phyloP scores from a whole-genome alignment of 768 basidiomycete genomes.

The Multifurca ochricompacta region DNA sequence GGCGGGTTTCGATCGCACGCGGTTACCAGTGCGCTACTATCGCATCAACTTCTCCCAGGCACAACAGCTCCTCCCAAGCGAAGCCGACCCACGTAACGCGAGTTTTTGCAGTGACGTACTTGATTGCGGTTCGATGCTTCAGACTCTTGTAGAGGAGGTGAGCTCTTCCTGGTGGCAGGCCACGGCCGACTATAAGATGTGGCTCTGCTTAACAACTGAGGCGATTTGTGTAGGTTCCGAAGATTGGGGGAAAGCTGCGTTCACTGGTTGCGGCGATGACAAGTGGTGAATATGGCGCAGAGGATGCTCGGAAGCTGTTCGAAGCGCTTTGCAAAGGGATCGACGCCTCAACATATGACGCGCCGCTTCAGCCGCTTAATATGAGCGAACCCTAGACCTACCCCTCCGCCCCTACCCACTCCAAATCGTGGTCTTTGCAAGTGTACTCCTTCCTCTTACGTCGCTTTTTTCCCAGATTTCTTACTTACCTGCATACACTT shows the following conservation, averaged over 20 bases:
- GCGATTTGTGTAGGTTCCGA: constrained; percentile 30
- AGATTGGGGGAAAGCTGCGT: constrained; percentile 34
- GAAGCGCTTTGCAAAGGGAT: constrained; percentile 42
- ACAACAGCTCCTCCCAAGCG: background rate
- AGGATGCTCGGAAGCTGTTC: constrained; percentile 42
- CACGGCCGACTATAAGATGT: background rate
- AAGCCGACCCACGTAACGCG: constrained; percentile 4
- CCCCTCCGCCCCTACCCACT: background rate
- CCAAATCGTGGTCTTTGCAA: no score
- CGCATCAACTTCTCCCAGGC: constrained; percentile 15
- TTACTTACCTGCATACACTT: no score
- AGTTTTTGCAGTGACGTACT: constrained; percentile 8
- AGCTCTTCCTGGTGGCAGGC: background rate
- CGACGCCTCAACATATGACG: constrained; percentile 36
- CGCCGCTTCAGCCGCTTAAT: background rate
- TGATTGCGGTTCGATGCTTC: constrained; percentile 15
- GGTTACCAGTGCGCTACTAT: constrained; percentile 15
- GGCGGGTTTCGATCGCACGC: constrained; percentile 9
- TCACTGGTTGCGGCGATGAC: constrained; percentile 42
- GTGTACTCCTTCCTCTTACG: background rate
- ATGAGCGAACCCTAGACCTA: background rate
- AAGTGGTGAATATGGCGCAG: constrained; percentile 39
- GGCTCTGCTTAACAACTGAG: background rate
- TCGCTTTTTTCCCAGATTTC: no score
- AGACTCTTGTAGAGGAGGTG: constrained; percentile 2